phyloP scores from a whole-genome alignment of 768 basidiomycete species.

The Suillus placidus region DNA sequence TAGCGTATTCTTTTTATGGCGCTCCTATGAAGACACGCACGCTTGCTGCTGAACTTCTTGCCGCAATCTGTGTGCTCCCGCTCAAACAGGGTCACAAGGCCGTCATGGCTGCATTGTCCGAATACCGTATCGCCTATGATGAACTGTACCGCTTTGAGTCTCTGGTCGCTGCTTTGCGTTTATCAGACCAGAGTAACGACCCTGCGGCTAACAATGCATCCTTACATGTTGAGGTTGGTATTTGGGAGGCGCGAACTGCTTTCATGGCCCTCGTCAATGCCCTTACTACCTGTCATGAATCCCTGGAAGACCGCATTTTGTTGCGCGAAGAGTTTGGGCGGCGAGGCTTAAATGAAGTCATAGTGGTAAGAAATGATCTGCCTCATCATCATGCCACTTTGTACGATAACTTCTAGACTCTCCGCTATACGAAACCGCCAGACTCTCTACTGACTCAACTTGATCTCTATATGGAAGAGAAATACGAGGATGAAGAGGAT shows the following conservation, averaged over 20 bases:
- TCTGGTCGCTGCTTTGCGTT: constrained; percentile 62
- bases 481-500: constrained; percentile 88
- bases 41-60: constrained; percentile 75
- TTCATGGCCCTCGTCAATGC: constrained; percentile 82
- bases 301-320: constrained; percentile 75
- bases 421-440: constrained; percentile 76
- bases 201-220: constrained; percentile 33
- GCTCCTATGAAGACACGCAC: constrained; percentile 70
- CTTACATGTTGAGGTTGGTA: constrained; percentile 56
- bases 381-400: neutral
- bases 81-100: constrained; percentile 69
- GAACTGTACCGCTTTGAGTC: constrained; percentile 83
- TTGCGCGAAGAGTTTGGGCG: constrained; percentile 83
- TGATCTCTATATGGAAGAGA: constrained; percentile 83
- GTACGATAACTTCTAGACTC: constrained; percentile 47
- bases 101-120: constrained; percentile 78
- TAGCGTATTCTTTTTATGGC: constrained; percentile 70
- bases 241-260: constrained; percentile 82
- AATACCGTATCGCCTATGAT: constrained; percentile 69
- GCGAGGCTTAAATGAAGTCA: constrained; percentile 79
- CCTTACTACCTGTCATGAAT: constrained; percentile 72
- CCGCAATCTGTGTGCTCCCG: constrained; percentile 80
- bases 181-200: constrained; percentile 49
- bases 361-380: constrained; percentile 62
- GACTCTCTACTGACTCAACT: constrained; percentile 80